Percentiles rank a stretch among this genome's conserved stretches.
Conservation (phyloP, 352 stramenopile genomes). For the Phytophthora cactorum region DNA sequence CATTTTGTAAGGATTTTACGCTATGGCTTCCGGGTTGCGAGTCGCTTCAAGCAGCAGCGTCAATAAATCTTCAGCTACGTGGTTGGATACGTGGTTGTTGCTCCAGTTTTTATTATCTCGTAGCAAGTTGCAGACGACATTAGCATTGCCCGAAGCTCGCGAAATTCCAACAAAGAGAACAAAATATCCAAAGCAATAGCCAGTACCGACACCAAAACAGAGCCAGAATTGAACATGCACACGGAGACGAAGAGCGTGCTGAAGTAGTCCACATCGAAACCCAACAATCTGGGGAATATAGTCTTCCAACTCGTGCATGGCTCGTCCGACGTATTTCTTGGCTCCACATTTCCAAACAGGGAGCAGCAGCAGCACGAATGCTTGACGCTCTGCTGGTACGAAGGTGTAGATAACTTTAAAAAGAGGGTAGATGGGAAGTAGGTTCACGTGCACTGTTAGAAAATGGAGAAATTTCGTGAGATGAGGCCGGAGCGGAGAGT, state of each 20-base stretch:
- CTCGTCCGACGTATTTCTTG: not conserved
- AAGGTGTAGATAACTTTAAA: constrained; percentile 9
- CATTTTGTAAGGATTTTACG: too few species aligned
- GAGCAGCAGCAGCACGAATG: constrained; percentile 2
- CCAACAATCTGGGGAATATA: constrained; percentile 10
- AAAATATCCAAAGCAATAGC: not conserved
- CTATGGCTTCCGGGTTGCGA: too few species aligned
- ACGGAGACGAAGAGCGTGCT: constrained; percentile 22
- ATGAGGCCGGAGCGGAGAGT: not conserved
- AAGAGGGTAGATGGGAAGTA: not conserved
- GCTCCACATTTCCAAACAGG: constrained; percentile 16
- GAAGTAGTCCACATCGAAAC: constrained; percentile 19
- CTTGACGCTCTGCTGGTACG: constrained; percentile 9
- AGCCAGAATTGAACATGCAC: constrained; percentile 20
- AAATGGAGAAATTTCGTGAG: not conserved
- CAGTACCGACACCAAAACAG: constrained; percentile 4
- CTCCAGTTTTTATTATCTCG: not conserved
- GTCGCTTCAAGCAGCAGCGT: too few species aligned
- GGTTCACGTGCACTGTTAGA: not conserved
- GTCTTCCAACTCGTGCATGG: constrained; percentile 7
- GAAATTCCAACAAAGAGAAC: constrained; percentile 1
- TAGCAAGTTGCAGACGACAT: constrained; percentile 2
- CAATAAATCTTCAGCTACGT: too few species aligned
- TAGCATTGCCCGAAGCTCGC: constrained; percentile 13
- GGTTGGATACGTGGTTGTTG: too few species aligned